phyloP scores from a whole-genome alignment of 2,329 filamentous ascomycete genomes.

The Aspergillus alliaceus region DNA sequence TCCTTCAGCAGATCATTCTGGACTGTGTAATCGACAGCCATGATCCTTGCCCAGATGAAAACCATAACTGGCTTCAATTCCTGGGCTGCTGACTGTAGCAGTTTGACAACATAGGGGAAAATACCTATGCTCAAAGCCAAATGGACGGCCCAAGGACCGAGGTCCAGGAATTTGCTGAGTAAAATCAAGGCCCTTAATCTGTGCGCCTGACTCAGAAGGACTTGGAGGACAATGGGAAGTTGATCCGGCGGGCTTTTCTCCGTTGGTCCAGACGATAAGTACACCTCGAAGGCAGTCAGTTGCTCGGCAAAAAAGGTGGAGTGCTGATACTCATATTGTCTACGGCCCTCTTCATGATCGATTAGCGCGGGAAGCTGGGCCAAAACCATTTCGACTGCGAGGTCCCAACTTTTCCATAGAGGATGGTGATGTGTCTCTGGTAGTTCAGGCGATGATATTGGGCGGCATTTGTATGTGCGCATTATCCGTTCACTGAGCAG shows the following conservation, averaged over 20 bases:
- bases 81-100: slow-evolving; percentile 89
- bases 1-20: slow-evolving; percentile 94
- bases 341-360: slow-evolving; percentile 72
- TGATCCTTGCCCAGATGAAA: slow-evolving; percentile 95
- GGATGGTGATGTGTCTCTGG: slow-evolving; percentile 94
- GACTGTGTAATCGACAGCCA: slow-evolving; percentile 91
- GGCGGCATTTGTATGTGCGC: slow-evolving; percentile 93
- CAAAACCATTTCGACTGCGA: slow-evolving; percentile 92
- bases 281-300: slow-evolving; percentile 94
- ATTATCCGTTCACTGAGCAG: slow-evolving; percentile 92
- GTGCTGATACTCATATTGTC: slow-evolving; percentile 87
- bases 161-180: slow-evolving; percentile 87
- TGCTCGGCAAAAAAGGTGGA: slow-evolving; percentile 97
- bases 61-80: slow-evolving; percentile 99
- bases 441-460: slow-evolving; percentile 86
- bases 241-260: slow-evolving; percentile 89
- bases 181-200: slow-evolving; percentile 86
- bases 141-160: slow-evolving; percentile 98
- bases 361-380: slow-evolving; percentile 81
- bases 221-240: slow-evolving; percentile 91
- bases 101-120: slow-evolving; percentile 96
- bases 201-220: slow-evolving; percentile 93
- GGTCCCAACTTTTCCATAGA: slow-evolving; percentile 95
- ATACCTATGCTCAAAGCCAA: slow-evolving; percentile 96
- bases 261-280: slow-evolving; percentile 79